Evolutionary conservation across 139 green algal genomes (phyloP).

Genomic region (Diplosphaera chodatii): DNA sequence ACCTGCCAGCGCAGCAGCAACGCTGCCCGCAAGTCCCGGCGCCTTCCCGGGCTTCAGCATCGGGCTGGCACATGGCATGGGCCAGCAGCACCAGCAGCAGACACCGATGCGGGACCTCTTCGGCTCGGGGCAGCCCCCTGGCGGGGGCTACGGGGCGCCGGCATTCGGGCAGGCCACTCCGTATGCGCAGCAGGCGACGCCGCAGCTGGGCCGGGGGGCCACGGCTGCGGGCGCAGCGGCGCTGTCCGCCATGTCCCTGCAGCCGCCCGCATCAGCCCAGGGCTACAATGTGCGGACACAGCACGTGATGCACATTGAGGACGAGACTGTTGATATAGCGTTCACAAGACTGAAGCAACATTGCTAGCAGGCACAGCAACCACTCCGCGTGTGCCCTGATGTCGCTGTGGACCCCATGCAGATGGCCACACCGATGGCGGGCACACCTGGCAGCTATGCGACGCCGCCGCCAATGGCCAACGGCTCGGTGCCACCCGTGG

Average conservation of each 20-base stretch:
- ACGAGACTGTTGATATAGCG: no score
- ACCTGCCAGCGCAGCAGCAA: background rate
- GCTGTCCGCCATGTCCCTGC: background rate
- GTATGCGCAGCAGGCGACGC: background rate
- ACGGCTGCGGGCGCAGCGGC: no score
- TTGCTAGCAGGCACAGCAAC: no score
- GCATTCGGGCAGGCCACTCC: background rate
- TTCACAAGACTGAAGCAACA: no score
- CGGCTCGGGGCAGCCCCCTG: background rate
- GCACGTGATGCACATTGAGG: no score
- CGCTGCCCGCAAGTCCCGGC: background rate
- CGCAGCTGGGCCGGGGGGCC: background rate
- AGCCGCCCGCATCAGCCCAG: background rate
- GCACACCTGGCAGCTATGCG: conserved; percentile 18
- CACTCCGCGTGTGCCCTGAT: background rate
- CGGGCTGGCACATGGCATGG: background rate
- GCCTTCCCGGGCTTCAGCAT: background rate
- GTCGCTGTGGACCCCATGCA: background rate
- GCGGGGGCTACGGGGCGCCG: background rate
- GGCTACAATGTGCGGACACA: no score
- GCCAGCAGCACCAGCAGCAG: no score
- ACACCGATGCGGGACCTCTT: background rate
- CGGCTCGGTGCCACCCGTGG: conserved; percentile 15
- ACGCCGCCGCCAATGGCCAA: conserved; percentile 23
- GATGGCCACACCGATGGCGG: conserved; percentile 1